These are phyloP conservation scores for Cadophora malorum DNA, from an alignment of 2,329 filamentous ascomycete species.

Conservation along the genomic window DNA sequence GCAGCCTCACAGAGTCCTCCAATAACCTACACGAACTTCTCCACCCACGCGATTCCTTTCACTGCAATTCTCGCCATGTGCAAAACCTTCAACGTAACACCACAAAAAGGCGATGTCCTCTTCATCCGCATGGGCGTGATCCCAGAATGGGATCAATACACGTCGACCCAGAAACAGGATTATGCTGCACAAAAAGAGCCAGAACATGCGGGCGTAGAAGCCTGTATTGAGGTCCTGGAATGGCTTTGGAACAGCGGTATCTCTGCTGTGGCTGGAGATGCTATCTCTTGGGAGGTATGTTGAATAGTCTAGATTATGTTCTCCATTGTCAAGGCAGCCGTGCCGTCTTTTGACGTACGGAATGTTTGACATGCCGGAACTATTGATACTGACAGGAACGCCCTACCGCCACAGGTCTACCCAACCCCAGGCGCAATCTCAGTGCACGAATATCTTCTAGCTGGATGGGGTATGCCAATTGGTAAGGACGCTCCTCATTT, in stretches of 20 bases:
- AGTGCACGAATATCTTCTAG: conserved; percentile 55
- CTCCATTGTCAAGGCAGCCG: background rate
- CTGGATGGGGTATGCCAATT: conserved; percentile 55
- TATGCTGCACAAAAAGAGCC: conserved; percentile 46
- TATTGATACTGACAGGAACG: background rate
- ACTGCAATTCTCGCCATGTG: conserved; percentile 49
- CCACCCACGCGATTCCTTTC: conserved; percentile 49
- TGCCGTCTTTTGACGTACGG: background rate
- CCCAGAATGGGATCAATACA: conserved; percentile 51
- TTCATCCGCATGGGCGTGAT: conserved; percentile 53
- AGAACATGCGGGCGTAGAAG: conserved; percentile 46
- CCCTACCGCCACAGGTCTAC: conserved; percentile 33
- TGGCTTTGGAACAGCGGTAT: conserved; percentile 49
- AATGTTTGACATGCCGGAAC: background rate
- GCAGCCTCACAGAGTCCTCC: conserved; percentile 41
- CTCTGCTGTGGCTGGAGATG: conserved; percentile 47
- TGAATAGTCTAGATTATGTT: background rate
- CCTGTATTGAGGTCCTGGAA: conserved; percentile 44
- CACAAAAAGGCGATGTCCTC: conserved; percentile 59
- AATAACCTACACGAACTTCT: conserved; percentile 50
- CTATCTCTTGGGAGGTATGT: conserved; percentile 48
- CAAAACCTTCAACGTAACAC: conserved; percentile 50
- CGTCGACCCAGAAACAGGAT: conserved; percentile 34
- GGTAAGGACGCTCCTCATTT: conserved; percentile 23
- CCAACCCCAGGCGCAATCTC: conserved; percentile 48